Percentiles rank a stretch among this genome's conserved stretches.
phyloP scores from a whole-genome alignment of 257 asterid species.

The Fraxinus excelsior region DNA sequence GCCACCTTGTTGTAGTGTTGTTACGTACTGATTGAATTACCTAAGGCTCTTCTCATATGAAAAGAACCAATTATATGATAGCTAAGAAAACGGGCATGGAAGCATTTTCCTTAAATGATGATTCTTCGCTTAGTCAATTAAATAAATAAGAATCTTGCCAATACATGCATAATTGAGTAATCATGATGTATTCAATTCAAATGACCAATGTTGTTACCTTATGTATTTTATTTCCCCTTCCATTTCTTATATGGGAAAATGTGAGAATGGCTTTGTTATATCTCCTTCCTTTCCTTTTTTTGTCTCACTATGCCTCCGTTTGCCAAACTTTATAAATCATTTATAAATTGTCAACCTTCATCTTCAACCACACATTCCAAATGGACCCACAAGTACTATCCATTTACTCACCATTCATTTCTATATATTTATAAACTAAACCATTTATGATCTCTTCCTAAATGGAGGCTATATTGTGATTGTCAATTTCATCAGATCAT shows the following conservation, averaged over 20 bases:
- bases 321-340: too few relatives aligned
- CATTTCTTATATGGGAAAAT: too few relatives aligned
- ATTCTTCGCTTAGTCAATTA: neutral
- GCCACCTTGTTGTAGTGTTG: neutral
- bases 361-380: too few relatives aligned
- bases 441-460: too few relatives aligned
- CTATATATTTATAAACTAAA: too few relatives aligned
- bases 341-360: too few relatives aligned
- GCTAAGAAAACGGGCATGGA: neutral
- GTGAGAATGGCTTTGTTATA: neutral
- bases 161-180: neutral
- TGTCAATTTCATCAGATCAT: conserved; percentile 9
- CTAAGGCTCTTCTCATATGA: neutral
- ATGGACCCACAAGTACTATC: too few relatives aligned
- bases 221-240: neutral
- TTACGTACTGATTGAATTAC: neutral
- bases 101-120: neutral
- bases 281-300: neutral
- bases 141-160: neutral
- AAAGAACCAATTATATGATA: neutral
- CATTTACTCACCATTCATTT: too few relatives aligned
- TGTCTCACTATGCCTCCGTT: neutral
- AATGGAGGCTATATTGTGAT: neutral
- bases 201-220: neutral
- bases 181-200: neutral